Percentiles rank a stretch among this genome's conserved stretches.
Conservation (phyloP, 495 filamentous ascomycete species). For the Hypoxylon crocopeplum region DNA sequence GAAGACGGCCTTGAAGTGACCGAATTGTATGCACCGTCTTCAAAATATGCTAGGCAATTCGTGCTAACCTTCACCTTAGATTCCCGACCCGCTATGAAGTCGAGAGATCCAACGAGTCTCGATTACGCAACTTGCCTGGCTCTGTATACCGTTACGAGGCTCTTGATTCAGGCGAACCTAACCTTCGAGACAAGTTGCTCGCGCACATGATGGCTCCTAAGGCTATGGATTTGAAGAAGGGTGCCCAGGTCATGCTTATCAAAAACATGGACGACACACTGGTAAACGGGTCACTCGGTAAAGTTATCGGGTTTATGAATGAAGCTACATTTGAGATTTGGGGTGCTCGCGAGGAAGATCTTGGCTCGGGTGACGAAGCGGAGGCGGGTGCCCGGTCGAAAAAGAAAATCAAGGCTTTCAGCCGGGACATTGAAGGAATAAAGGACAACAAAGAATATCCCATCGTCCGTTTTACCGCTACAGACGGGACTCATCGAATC, state of each 20-base stretch:
- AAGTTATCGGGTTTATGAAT: slow-evolving; percentile 85
- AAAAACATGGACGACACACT: slow-evolving; percentile 96
- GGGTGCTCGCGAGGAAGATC: slow-evolving; percentile 61
- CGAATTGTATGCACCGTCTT: slow-evolving; percentile 68
- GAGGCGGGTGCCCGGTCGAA: slow-evolving; percentile 55
- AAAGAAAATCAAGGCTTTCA: slow-evolving; percentile 48
- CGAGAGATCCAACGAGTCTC: slow-evolving; percentile 78
- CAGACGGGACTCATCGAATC: slow-evolving; percentile 78
- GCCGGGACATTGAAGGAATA: slow-evolving; percentile 39
- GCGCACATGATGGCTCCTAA: slow-evolving; percentile 91
- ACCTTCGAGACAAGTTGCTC: slow-evolving; percentile 76
- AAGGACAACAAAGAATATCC: slow-evolving; percentile 67
- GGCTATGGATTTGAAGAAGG: slow-evolving; percentile 80
- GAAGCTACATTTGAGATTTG: slow-evolving; percentile 76
- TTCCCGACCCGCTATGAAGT: slow-evolving; percentile 93
- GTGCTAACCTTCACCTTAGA: slow-evolving; percentile 52
- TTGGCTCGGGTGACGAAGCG: slow-evolving; percentile 45
- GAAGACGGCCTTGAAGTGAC: slow-evolving; percentile 85
- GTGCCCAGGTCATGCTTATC: slow-evolving; percentile 98
- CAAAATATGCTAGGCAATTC: background rate
- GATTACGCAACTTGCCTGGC: slow-evolving; percentile 76
- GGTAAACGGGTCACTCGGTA: slow-evolving; percentile 93
- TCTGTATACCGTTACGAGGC: slow-evolving; percentile 71
- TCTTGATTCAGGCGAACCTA: slow-evolving; percentile 75
- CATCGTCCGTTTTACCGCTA: slow-evolving; percentile 78